Evolutionary conservation across 2,329 filamentous ascomycete species (phyloP), one percentile per base, ranked within the genome.

Genomic region (Aspergillus pseudoglaucus): DNA sequence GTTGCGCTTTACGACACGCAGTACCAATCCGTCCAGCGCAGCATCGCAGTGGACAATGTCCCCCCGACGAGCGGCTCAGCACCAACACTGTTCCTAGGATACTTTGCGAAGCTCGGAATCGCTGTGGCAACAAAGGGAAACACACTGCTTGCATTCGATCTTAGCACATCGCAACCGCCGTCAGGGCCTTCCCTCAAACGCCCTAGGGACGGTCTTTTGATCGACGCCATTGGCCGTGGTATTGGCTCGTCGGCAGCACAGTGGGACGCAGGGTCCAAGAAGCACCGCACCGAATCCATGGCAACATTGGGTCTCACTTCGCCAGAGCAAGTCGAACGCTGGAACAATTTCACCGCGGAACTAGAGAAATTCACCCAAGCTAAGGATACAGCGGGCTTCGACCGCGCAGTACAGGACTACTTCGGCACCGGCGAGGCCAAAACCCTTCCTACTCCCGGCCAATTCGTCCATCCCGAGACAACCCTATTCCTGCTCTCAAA

Each of bases 1-100:
- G 57, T 76, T 20, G 70, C 67, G 2, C 54, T 75, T 6, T 72
- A 74, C 46, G 71, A 75, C 53, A 68, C 72, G n/a, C 68, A 71
- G 42, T 75, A 72, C 53, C 65, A 69, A 51, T 73, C 73, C 1
- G 60, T 74, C 12, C 72, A 74, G 52, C 67, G 69, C 45, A 68
- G 66, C 46, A 66, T 72, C 45, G 51, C 65, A 12, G 49, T 65
- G 10, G 44, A 55, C n/a, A 58, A 67, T 49, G 47, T 71, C 33
- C 53, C 61, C n/a, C 53, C 53, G 12, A 53, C 52, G 39, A 53
- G 48, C 18, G 53, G 56, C 6, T 56, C 51, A 14, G 55, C 51
- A 32, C 58, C 60, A 8, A 58, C 68, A 14, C 55, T 56, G 9
- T 72, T 74, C 48, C 59, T 74, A 44, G 66, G 66, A 32, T 74